phyloP scores from a whole-genome alignment of 2,329 filamentous ascomycete species.

The Lojkania enalia region DNA sequence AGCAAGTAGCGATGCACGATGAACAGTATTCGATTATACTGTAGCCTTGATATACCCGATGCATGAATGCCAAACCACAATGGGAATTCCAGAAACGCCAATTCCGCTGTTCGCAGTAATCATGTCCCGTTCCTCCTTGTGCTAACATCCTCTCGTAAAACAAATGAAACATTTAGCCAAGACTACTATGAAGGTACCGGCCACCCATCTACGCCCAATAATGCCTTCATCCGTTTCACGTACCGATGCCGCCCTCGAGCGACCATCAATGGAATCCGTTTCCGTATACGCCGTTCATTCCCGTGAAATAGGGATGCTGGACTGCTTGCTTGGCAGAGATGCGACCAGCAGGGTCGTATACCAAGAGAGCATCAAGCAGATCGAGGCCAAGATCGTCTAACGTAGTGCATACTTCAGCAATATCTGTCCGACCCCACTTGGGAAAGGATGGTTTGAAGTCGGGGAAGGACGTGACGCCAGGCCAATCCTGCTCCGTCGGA shows the following conservation, averaged over 20 bases:
- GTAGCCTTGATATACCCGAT: not conserved
- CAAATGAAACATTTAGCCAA: constrained; percentile 5
- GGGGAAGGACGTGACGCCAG: constrained; percentile 89
- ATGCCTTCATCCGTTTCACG: constrained; percentile 30
- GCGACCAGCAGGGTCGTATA: constrained; percentile 83
- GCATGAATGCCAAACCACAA: not conserved
- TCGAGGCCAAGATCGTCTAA: constrained; percentile 74
- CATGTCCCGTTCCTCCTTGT: too few species aligned
- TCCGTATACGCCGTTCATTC: constrained; percentile 51
- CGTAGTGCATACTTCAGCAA: constrained; percentile 67
- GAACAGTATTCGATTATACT: too few species aligned
- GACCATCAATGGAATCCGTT: constrained; percentile 39
- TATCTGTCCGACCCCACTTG: constrained; percentile 78
- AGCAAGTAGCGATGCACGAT: not conserved
- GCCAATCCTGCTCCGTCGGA: constrained; percentile 80
- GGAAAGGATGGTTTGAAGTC: constrained; percentile 93
- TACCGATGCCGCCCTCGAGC: constrained; percentile 35
- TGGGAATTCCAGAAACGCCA: constrained; percentile 24
- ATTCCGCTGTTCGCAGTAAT: constrained; percentile 18
- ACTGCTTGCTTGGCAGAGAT: constrained; percentile 89
- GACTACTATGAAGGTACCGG: constrained; percentile 6
- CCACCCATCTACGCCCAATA: constrained; percentile 15
- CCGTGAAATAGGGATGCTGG: constrained; percentile 78
- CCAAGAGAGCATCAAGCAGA: constrained; percentile 70
- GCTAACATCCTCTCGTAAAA: too few species aligned